Base-by-base conservation (phyloP, 129 eudicot species). In the Deinandra increscens region DNA sequence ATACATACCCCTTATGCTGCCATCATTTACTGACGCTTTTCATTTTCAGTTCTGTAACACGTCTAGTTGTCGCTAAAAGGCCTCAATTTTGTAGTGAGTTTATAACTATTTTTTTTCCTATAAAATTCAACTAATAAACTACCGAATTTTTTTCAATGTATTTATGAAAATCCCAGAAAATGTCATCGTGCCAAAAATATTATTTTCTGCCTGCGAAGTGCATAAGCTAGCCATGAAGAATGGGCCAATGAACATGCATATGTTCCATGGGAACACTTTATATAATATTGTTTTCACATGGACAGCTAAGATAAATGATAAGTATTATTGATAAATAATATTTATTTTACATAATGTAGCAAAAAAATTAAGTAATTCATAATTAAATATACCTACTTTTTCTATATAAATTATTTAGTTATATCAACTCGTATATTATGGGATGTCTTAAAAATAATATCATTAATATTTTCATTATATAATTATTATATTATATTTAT, bases 221-320 rank as follows among this genome's bases (percentile, higher is more conserved):
- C 56, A 66, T 44, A 44, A 58, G 41, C 64, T 13, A 58, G 41
- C 64, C 23, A 75, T 66, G 12, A 75, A 66, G 36, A 58, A 71
- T 59, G 79, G 73, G 15, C 73, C 66, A 74, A 67, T 66, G 79
- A 75, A 75, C 79, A 75, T 75, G 79, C 79, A 56, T 66, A 53
- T 66, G 79, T 56, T 75, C 38, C 41, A 54, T 66, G 50, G 73
- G 66, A 42, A 29, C 14, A 75, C 73, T 66, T 75, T 33, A 66
- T 55, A 42, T 41, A 65, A 74, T 74, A 51, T 64, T 29, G 69
- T 66, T 43, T 56, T 20, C 68, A 75, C 79, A 66, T 75, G 73
- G 68, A 67, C 79, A 75, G 79, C 73, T 62, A 42, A 60, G 43
- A 44, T 55, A 66, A 13, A 51, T 36, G 22, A 11, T 18, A 45